Evolutionary conservation across 768 basidiomycete genomes (phyloP).

Genomic region (Suillus ampliporus): DNA sequence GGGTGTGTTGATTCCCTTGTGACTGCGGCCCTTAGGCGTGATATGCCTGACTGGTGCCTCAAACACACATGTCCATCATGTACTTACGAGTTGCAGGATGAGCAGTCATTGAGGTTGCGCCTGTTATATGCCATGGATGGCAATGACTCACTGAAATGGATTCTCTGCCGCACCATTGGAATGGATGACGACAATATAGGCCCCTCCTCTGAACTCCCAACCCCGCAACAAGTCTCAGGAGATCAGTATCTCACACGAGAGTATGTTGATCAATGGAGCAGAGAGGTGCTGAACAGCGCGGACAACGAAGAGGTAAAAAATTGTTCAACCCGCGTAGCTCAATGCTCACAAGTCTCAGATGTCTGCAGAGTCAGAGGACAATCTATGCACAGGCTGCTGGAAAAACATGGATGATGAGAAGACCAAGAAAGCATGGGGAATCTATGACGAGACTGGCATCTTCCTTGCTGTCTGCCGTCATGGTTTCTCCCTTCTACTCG

Average conservation of each 20-base stretch:
- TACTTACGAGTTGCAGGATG: conserved; percentile 9
- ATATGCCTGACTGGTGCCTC: conserved; percentile 11
- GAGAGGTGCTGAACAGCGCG: no score
- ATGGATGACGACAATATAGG: no score
- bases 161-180: no score
- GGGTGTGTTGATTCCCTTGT: conserved; percentile 18
- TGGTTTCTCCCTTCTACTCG: conserved; percentile 31
- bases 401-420: conserved; percentile 21
- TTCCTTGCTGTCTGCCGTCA: conserved; percentile 43
- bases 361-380: no score
- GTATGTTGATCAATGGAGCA: no score
- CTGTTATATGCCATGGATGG: conserved; percentile 19
- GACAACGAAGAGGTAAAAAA: no score
- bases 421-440: conserved; percentile 38
- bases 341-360: no score
- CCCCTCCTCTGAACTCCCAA: no score
- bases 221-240: no score
- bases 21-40: conserved; percentile 14
- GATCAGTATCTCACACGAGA: no score
- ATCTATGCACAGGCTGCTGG: no score
- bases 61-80: conserved; percentile 10
- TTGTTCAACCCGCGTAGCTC: no score
- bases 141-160: conserved; percentile 12
- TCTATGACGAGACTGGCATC: conserved; percentile 44
- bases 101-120: neutral